Evolutionary conservation across 1,139 yeast genomes (phyloP), one percentile per base, ranked within the genome.

Genomic region (Hyphopichia buzzinii): DNA sequence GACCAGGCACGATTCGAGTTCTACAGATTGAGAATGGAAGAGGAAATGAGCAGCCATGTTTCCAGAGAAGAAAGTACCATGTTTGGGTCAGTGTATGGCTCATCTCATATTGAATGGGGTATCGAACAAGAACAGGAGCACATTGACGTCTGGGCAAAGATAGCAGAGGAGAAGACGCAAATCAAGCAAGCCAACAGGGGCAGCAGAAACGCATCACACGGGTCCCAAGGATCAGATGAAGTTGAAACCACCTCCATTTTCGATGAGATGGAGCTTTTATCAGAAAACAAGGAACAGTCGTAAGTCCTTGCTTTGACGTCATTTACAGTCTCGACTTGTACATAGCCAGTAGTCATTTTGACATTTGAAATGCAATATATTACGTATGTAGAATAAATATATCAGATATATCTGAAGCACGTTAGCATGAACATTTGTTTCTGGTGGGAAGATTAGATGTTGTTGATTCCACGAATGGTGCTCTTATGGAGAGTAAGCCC

Each of bases 1-100:
- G 94, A 87, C 53, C 76, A 77, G 50, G 90, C 98, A 3, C 74
- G 96, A 48, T 80, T 77, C 47, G 97, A 94, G 60, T 92, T 87
- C 55, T 92, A 92, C 61, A 74, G 84, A 47, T 69, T 87, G 41
- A 79, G 97, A 57, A 86, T 89, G 75, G 79, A 82, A 43, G 87
- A 87, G 54, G 96, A 90, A 55, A 71, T 87, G 49, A 83, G 81
- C 52, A 72, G 77, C 39, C 79, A 81, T 37, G 84, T 92, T 3
- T 77, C 89, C 3, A 73, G 72, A 42, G 99, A 92, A 70, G 97
- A 92, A 59, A 80, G 90, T 12, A 68, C 70, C 36, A 83, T 90
- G 95, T 80, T 70, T 53, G 97, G 97, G 7, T 84, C 95, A 2
- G 77, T 82, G 5, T 87, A 72, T 58, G 77, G 79, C 33, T 64